Percentiles rank a stretch among this genome's conserved stretches.
phyloP scores from a whole-genome alignment of 78 protist species.

The Dictyostelium intermedium region DNA sequence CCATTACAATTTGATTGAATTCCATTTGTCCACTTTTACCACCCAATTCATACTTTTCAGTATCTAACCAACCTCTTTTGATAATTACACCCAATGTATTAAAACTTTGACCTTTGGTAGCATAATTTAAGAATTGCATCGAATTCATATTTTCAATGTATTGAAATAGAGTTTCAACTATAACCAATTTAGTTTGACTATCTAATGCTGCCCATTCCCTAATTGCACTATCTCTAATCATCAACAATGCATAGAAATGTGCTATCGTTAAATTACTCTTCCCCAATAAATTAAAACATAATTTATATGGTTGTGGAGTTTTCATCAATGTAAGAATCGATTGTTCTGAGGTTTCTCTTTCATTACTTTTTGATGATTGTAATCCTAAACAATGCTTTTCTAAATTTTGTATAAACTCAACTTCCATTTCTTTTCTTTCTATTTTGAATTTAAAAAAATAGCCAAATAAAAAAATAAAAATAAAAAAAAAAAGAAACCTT shows the following conservation, averaged over 20 bases:
- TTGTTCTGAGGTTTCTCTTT: not conserved
- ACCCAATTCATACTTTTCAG: not conserved
- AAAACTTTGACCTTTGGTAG: conserved; percentile 24
- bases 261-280: not conserved
- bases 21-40: not conserved
- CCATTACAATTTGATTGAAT: not conserved
- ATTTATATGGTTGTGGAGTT: conserved; percentile 13
- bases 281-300: conserved; percentile 2
- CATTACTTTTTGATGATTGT: not conserved
- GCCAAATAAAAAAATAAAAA: not conserved
- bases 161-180: not conserved
- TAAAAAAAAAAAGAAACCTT: not conserved
- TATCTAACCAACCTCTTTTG: conserved; percentile 62
- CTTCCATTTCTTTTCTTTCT: not conserved
- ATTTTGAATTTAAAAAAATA: not conserved
- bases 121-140: not conserved
- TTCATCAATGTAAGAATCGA: not conserved
- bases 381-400: conserved; percentile 18
- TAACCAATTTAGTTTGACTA: not conserved
- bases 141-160: not conserved
- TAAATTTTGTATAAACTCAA: not conserved
- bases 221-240: conserved; percentile 38
- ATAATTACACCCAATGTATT: conserved; percentile 52
- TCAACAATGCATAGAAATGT: conserved; percentile 40
- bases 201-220: conserved; percentile 54